Conservation (phyloP, 2,329 filamentous ascomycete genomes). For the Venturiaceae sp. region DNA sequence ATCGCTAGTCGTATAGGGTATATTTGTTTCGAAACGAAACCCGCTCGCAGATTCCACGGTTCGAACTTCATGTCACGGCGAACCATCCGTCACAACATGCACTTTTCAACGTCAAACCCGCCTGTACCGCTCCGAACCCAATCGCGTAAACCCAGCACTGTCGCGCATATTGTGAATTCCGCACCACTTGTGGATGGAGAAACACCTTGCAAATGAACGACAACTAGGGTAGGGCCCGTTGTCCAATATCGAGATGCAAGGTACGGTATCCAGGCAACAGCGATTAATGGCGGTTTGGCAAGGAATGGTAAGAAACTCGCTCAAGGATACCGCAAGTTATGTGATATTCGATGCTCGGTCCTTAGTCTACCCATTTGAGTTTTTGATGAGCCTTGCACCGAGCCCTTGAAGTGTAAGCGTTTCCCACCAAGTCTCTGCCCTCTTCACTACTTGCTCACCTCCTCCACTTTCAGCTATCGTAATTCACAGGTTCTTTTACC, state of each 20-base stretch:
- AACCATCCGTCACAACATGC: background rate
- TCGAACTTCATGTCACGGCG: background rate
- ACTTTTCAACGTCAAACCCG: background rate
- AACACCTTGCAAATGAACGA: background rate
- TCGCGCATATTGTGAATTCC: background rate
- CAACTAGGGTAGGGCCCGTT: background rate
- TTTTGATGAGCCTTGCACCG: background rate
- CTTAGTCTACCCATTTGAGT: background rate
- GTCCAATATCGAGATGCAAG: background rate
- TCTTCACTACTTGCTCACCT: background rate
- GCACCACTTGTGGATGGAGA: background rate
- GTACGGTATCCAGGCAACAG: background rate
- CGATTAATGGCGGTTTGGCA: background rate
- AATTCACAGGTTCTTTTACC: background rate
- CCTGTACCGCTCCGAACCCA: background rate
- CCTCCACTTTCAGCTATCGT: background rate
- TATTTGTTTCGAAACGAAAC: background rate
- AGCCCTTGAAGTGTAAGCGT: background rate
- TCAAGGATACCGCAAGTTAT: background rate
- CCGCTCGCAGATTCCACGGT: background rate
- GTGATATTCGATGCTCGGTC: background rate
- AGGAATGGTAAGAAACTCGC: background rate
- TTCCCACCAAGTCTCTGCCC: background rate
- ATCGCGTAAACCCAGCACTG: background rate
- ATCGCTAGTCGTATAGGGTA: background rate